Conservation (phyloP, 129 eudicot species). For the Kitagawia praeruptora region DNA sequence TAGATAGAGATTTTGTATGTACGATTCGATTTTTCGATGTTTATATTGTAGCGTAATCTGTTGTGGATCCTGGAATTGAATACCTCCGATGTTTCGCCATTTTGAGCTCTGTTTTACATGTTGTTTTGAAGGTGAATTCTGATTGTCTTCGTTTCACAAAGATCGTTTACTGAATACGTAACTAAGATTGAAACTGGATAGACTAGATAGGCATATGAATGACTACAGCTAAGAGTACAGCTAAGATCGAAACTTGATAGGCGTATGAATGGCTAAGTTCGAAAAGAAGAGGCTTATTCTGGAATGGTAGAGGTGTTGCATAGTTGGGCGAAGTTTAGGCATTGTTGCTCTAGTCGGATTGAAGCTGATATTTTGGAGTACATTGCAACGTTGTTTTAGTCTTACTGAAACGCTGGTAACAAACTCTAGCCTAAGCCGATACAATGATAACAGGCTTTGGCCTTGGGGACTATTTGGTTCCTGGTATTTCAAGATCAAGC, state of each 20-base stretch:
- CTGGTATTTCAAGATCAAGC: neutral
- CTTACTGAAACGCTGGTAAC: neutral
- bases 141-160: neutral
- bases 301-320: no score
- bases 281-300: no score
- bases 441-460: neutral
- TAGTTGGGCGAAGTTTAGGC: neutral
- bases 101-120: neutral
- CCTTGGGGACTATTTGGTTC: neutral
- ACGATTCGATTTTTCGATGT: neutral
- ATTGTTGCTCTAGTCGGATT: no score
- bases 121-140: neutral
- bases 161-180: neutral
- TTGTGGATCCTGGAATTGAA: neutral
- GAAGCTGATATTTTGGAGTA: neutral
- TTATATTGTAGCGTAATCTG: neutral
- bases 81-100: neutral
- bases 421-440: no score
- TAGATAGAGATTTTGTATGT: neutral
- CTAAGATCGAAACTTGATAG: no score
- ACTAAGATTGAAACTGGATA: no score
- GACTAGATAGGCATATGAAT: no score
- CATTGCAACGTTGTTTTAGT: neutral
- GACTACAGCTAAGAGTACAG: no score
- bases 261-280: no score